Evolutionary conservation across 805 yeast genomes (phyloP).

Genomic region (Scheffersomyces lignosus): DNA sequence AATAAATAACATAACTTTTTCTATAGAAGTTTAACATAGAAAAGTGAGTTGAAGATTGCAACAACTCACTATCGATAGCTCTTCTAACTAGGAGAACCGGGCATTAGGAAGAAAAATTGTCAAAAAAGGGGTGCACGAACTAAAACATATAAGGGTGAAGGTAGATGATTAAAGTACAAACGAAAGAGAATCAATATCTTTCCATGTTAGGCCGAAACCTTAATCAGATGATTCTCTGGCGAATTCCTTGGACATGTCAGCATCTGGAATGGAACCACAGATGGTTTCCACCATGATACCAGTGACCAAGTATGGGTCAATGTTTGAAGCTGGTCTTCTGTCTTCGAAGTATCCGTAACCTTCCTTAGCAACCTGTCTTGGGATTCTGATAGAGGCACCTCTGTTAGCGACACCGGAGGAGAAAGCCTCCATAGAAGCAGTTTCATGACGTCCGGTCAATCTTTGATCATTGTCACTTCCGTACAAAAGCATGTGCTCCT

Average conservation of each 20-base stretch:
- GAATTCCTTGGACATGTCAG: slow-evolving; percentile 89
- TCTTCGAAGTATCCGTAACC: slow-evolving; percentile 99
- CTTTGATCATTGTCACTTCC: slow-evolving; percentile 95
- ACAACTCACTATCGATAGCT: too few species aligned
- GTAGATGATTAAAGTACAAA: background rate
- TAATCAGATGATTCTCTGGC: slow-evolving; percentile 62
- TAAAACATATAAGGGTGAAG: background rate
- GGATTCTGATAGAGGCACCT: slow-evolving; percentile 98
- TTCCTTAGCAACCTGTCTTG: slow-evolving; percentile 97
- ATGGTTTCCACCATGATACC: slow-evolving; percentile 98
- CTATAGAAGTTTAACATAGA: too few species aligned
- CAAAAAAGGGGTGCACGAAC: background rate
- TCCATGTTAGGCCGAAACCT: background rate
- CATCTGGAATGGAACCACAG: slow-evolving; percentile 91
- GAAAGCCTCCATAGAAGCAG: slow-evolving; percentile 89
- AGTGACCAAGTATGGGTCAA: slow-evolving; percentile 97
- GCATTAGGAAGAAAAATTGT: background rate
- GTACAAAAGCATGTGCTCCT: slow-evolving; percentile 91
- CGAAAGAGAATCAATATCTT: background rate
- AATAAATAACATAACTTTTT: too few species aligned
- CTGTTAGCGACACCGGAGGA: slow-evolving; percentile 99
- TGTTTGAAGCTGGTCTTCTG: slow-evolving; percentile 99
- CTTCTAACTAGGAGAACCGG: too few species aligned
- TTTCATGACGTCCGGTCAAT: slow-evolving; percentile 98
- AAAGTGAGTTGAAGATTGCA: too few species aligned